Evolutionary conservation across 371 early-diverging fungal species (phyloP), one percentile per base, ranked within the genome.

Genomic region (Circinella minor): DNA sequence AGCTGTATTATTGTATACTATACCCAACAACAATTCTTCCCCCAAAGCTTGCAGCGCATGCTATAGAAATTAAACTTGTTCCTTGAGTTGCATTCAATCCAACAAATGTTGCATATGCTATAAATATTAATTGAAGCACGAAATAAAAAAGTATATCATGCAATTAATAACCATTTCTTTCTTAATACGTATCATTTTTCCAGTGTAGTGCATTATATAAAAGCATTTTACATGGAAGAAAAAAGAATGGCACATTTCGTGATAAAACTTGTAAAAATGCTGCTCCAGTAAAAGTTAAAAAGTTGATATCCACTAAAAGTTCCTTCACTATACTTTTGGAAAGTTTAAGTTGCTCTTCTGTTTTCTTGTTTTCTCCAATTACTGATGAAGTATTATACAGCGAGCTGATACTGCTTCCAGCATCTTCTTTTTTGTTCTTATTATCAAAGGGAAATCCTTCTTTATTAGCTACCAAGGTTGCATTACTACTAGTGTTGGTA

Each of bases 41-140:
- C 27, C 87, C 65, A 20, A 85, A 86, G 43, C 86, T 89, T 37
- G 81, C 77, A 8, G 80, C 88, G 7, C 88, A 85, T 36, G 70
- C 68, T 5, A 79, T 73, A 15, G 80, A 72, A 4, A 79, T 71
- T 3, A 78, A 55, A 43, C 72, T 61, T 47, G 82, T 79, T 6
- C 82, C 80, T 67, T 82, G 74, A 1, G 70, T 49, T 6, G 67
- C 55, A 15, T 64, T 47, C 49, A 72, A 36, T 36, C 72, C 72
- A 51, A 68, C 18, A 27, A 39, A 37, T 18, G 68, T 65, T 17
- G 72, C 72, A 38, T 72, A 57, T 6, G 57, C 57, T 57, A 57
- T 57, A 57, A 0, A 34, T 18, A 7, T 27, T 57, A n/a, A 27
- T 27, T 27, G 27, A 27, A 27, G 2, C 27, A 27, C 27, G 27